Conservation (phyloP, 805 yeast species). For the Yueomyces sp. region DNA sequence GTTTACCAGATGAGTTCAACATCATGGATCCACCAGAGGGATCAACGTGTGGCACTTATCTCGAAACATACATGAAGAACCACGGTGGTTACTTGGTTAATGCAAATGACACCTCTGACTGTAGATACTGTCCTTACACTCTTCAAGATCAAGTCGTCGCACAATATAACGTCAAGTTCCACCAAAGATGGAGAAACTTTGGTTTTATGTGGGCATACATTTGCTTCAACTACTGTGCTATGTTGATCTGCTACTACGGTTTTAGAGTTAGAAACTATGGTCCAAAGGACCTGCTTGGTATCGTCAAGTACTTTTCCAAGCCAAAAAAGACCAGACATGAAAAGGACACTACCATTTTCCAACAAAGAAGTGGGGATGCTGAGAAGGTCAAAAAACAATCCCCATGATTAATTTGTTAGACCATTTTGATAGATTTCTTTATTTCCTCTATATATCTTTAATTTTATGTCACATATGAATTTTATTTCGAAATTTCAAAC, state of each 20-base stretch:
- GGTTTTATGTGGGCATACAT: conserved; percentile 41
- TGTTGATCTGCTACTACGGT: conserved; percentile 26
- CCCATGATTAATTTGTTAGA: neutral
- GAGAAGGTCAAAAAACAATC: conserved; percentile 12
- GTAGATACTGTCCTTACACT: conserved; percentile 47
- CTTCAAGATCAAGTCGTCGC: conserved; percentile 48
- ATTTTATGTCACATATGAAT: too few relatives aligned
- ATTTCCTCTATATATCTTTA: too few relatives aligned
- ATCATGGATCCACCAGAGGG: conserved; percentile 32
- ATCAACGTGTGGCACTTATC: conserved; percentile 35
- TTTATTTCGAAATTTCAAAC: too few relatives aligned
- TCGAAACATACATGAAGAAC: conserved; percentile 22
- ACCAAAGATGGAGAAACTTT: conserved; percentile 53
- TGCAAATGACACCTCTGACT: conserved; percentile 33
- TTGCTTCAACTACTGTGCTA: conserved; percentile 27
- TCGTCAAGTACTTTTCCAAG: conserved; percentile 29
- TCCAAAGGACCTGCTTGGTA: conserved; percentile 21
- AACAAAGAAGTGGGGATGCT: conserved; percentile 28
- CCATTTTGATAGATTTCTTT: neutral
- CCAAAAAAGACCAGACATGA: conserved; percentile 36
- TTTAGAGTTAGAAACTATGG: conserved; percentile 29
- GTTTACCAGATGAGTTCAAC: conserved; percentile 26
- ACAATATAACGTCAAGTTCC: conserved; percentile 26
- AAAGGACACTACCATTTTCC: conserved; percentile 31
- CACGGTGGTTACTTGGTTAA: conserved; percentile 34